Base-by-base conservation (phyloP, 768 basidiomycete genomes). In the Hygrocybe coccinea region DNA sequence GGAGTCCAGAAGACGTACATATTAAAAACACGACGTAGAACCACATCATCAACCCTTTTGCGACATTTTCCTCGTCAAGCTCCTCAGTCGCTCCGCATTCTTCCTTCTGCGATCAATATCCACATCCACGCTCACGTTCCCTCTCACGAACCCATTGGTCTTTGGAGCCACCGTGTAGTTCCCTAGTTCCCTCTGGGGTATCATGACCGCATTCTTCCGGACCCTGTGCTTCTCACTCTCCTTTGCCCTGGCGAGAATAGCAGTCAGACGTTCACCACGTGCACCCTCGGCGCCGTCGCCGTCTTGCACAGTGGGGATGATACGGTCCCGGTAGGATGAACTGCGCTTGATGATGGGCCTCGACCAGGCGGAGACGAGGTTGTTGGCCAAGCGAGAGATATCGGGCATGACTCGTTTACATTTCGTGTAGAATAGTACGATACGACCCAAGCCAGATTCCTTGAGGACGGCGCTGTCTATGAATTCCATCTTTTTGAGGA, bases 371-470 rank as follows among this genome's bases (percentile, higher is more conserved):
- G 83, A 87, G 38, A 98, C 85, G 56, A 99, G 87, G 48, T 87
- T 83, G 58, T 86, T 81, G 9, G 95, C 95, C 41, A 83, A 82
- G 52, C 90, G 85, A n/a, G 76, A 71, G 54, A 99, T 86, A 51
- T 87, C 84, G 0, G 88, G 79, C 3, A 87, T 86, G 46, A 93
- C 92, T 44, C 92, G 87, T 68, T 88, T 91, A 78, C 88, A 91
- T 66, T 94, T 94, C 21, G 94, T 95, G 77, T 99, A 99, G 73
- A 98, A 98, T 25, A 95, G 74, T 37, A 98, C 77, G 62, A 98
- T 80, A 56, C 87, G 86, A 14, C 97, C 97, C 3, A 99, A 79
- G 0, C 86, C 84, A 1, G 90, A 90, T 67, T 95, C 91, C 67
- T 95, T 95, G 62, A 99, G 85, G 5, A 91, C 90, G 17, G 84